Base-by-base conservation (phyloP, 2,329 filamentous ascomycete species). In the Aspergillus luchuensis region DNA sequence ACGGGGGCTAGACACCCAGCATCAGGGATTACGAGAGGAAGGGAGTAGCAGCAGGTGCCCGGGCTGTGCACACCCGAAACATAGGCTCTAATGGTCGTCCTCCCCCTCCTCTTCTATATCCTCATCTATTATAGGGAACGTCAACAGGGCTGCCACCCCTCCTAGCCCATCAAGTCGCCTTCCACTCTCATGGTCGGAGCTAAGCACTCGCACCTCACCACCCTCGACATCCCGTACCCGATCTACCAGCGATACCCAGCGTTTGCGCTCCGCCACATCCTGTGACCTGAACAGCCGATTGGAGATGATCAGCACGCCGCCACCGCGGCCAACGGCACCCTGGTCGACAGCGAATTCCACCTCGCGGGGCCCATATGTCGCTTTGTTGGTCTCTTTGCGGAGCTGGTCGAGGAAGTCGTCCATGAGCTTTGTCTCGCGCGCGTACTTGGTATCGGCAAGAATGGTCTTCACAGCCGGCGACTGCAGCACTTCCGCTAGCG, bases 171-270 rank as follows among this genome's bases (percentile, higher is more conserved):
- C 91, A 13, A 99, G 78, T 61, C 92, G 83, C 79, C 90, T 89
- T 0, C 95, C 95, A 74, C 93, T 97, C 80, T 97, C 94, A 75
- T 98, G 94, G 71, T 96, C 90, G 69, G 91, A 93, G 75, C 94
- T 98, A 28, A 98, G 78, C n/a, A 98, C 86, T 57, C 91, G 83
- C 0, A 92, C 91, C 66, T 97, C 92, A 1, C 94, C 95, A 5
- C 94, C 95, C 65, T 92, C 89, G 3, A 82, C 79, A 56, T 88
- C 88, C 66, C 88, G 87, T n/a, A 98, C 94, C 63, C 88, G 89
- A 74, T 98, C 94, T 3, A 98, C 93, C 49, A 98, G 82, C 8
- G 80, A 81, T 1, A 98, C 94, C 82, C 93, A 98, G 64, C 88
- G 85, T 73, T 89, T 91, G 67, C 95, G 83, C 60, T 87, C 89